A percentile compares a stretch with the other conserved stretches of the same genome.
These are phyloP conservation scores for Globisporangium cystogenes DNA, from an alignment of 352 stramenopile genomes.

Conservation along the genomic window DNA sequence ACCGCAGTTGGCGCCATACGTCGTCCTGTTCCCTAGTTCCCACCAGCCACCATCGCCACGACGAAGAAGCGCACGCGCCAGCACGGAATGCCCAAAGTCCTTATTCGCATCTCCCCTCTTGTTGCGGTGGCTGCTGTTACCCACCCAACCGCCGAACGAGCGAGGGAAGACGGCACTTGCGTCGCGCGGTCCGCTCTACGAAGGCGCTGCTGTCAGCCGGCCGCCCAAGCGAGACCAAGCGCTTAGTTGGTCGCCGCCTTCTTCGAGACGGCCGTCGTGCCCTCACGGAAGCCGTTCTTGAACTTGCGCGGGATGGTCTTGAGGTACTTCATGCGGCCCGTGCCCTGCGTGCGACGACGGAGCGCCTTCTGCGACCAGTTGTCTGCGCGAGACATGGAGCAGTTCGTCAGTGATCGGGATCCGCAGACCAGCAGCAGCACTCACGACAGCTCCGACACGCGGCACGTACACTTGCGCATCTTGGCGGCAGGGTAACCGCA, in stretches of 20 bases:
- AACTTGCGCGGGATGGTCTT: slow-evolving; percentile 98
- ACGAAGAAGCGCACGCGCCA: background rate
- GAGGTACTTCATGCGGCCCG: slow-evolving; percentile 98
- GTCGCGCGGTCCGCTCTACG: slow-evolving; percentile 3
- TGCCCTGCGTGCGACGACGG: slow-evolving; percentile 94
- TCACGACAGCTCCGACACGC: background rate
- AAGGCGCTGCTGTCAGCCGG: background rate
- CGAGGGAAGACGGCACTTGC: slow-evolving; percentile 3
- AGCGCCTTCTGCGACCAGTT: slow-evolving; percentile 99
- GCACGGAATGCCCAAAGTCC: slow-evolving; percentile 11
- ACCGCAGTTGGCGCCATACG: too few species aligned
- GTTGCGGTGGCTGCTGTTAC: slow-evolving; percentile 16
- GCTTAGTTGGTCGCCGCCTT: slow-evolving; percentile 89
- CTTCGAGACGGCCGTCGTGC: slow-evolving; percentile 78
- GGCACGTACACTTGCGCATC: slow-evolving; percentile 93
- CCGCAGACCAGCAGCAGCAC: background rate
- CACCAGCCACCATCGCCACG: background rate
- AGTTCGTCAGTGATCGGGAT: too few species aligned
- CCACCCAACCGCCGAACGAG: slow-evolving; percentile 20
- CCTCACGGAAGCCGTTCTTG: slow-evolving; percentile 99
- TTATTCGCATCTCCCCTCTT: slow-evolving; percentile 11
- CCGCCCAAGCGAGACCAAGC: slow-evolving; percentile 1
- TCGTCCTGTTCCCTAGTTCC: too few species aligned
- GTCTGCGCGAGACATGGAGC: too few species aligned
- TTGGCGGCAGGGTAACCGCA: slow-evolving; percentile 98